Conservation (phyloP, 106 monocot genomes). For the Platanthera zijinensis region DNA sequence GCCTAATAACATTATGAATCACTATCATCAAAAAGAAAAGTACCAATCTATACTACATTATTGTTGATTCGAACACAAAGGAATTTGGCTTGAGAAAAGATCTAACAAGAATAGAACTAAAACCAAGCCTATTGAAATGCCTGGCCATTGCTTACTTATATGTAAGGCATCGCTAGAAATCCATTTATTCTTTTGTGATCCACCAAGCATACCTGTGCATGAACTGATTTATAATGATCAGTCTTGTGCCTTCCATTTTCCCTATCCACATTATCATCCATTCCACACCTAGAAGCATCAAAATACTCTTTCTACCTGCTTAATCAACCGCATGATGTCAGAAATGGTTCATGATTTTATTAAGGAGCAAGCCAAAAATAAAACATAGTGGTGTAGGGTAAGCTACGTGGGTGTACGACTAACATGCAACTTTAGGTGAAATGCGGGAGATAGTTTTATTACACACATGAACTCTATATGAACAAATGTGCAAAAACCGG, state of each 20-base stretch:
- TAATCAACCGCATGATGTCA: neutral
- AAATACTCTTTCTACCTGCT: neutral
- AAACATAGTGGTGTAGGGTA: no score
- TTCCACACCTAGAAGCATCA: neutral
- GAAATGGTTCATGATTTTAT: no score
- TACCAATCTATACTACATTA: neutral
- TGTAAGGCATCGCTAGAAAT: neutral
- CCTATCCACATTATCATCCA: neutral
- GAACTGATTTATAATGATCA: slow-evolving; percentile 7
- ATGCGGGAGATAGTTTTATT: no score
- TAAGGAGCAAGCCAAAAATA: no score
- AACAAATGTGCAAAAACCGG: no score
- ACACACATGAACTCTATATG: no score
- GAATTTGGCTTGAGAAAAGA: neutral
- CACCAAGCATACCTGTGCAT: neutral
- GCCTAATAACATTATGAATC: neutral
- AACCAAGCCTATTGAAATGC: neutral
- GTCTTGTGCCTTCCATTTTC: neutral
- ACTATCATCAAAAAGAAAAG: neutral
- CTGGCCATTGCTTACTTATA: neutral
- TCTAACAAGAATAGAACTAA: neutral
- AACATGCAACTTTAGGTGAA: no score
- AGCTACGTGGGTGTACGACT: no score
- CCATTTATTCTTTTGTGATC: neutral
- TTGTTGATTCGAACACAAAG: neutral